Base-by-base conservation (phyloP, 2,329 filamentous ascomycete genomes). In the Trichoderma sp. region DNA sequence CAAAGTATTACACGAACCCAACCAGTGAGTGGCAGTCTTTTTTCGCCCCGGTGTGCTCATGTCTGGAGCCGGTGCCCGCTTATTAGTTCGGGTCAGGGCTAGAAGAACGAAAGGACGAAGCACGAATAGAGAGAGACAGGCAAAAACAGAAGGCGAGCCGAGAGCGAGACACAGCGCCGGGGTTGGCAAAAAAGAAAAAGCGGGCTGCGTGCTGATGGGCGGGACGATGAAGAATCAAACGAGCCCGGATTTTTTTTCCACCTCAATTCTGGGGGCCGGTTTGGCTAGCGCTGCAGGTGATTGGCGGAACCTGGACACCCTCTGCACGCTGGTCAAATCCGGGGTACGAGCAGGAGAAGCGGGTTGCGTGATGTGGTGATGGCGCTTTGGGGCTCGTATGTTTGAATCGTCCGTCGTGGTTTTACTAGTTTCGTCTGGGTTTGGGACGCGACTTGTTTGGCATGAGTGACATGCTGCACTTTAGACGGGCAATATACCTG, bases 261-360 rank as follows among this genome's bases (percentile, higher is more conserved):
- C 35, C 35, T 50, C 64, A 65, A n/a, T 9, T 29, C 31, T 9
- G 18, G 59, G 16, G 35, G 14, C 50, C 50, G 6, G 21, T 5
- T 24, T 56, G 31, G 60, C 18, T 24, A 64, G 62, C 18, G 41
- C 65, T 53, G 65, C 66, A 56, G 66, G 45, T 59, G 45, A 69
- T 63, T 72, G 69, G 69, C 24, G 59, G 69, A 53, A 72, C 53
- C 67, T 60, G 45, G 41, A 31, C 64, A 33, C 66, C 31, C 45
- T 60, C 53, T 56, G 18, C 24, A 9, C 45, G 45, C 66, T 59
- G 27, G 31, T 41, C 66, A 59, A 59, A 38, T 72, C 69, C 63
- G 69, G 69, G 69, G 69, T 64, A 72, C 60, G 8, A 71, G 27
- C 14, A 18, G 27, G 24, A 31, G 16, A n/a, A n/a, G 27, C 53